These are phyloP conservation scores for Cladosporium phlei DNA, from an alignment of 2,329 filamentous ascomycete genomes.

Conservation along the genomic window DNA sequence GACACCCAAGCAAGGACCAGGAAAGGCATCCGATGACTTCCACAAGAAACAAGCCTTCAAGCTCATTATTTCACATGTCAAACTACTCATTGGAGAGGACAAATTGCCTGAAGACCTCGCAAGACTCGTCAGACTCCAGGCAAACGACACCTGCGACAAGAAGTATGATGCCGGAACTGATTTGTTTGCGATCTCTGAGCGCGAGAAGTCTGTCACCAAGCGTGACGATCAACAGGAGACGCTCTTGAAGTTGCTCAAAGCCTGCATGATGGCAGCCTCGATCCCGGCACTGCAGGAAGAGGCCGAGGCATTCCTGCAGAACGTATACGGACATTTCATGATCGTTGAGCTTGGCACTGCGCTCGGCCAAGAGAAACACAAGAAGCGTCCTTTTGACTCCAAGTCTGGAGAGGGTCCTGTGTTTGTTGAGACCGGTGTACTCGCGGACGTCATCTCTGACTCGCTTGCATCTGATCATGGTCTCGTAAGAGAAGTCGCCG, in stretches of 20 bases:
- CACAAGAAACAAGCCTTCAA: constrained; percentile 93
- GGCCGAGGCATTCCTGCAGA: constrained; percentile 68
- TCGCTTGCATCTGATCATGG: constrained; percentile 80
- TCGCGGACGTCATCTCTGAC: constrained; percentile 87
- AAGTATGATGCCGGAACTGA: constrained; percentile 68
- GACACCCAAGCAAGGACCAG: constrained; percentile 56
- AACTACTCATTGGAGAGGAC: constrained; percentile 83
- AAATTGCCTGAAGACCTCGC: constrained; percentile 84
- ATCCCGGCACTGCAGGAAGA: constrained; percentile 74
- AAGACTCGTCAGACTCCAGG: constrained; percentile 77
- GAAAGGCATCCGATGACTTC: constrained; percentile 68
- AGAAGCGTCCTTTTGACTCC: constrained; percentile 74
- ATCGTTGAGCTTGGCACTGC: constrained; percentile 83
- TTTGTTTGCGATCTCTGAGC: constrained; percentile 69
- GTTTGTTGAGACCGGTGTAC: constrained; percentile 76
- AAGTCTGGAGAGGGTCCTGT: constrained; percentile 81
- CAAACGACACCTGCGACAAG: constrained; percentile 72
- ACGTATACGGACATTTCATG: constrained; percentile 84
- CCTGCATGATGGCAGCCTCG: constrained; percentile 71
- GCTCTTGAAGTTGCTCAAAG: constrained; percentile 82
- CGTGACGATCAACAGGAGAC: constrained; percentile 77
- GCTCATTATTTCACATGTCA: constrained; percentile 81
- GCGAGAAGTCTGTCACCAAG: constrained; percentile 78
- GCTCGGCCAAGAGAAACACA: constrained; percentile 74
- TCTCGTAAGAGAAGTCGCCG: constrained; percentile 75